These are phyloP conservation scores for Dioscorea zingiberensis DNA, from an alignment of 106 monocot genomes.

Conservation along the genomic window DNA sequence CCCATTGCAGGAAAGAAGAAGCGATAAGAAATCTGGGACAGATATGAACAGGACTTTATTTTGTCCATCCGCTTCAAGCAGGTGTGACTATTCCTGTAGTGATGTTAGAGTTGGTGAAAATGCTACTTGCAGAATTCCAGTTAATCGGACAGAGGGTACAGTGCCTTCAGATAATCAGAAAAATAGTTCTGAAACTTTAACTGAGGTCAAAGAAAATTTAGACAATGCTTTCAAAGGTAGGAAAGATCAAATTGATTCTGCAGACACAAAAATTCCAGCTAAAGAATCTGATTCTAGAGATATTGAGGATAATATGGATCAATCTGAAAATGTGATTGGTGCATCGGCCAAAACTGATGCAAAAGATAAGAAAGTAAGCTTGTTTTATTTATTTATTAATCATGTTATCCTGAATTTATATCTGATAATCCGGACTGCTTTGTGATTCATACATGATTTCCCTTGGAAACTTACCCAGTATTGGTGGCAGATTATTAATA, in stretches of 20 bases:
- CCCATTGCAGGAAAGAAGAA: constrained; percentile 55
- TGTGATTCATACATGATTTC: too few relatives aligned
- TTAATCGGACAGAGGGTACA: constrained; percentile 7
- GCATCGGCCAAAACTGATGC: constrained; percentile 2
- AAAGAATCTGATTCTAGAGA: constrained; percentile 4
- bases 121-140: constrained; percentile 5
- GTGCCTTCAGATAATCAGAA: constrained; percentile 17
- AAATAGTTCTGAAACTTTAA: constrained; percentile 11
- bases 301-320: not conserved
- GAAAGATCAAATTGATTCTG: constrained; percentile 7
- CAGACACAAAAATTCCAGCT: not conserved
- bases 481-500: not conserved
- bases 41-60: constrained; percentile 5
- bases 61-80: constrained; percentile 12
- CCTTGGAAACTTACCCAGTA: not conserved
- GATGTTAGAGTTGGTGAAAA: constrained; percentile 15
- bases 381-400: not conserved
- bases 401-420: not conserved
- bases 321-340: not conserved
- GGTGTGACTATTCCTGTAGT: constrained; percentile 10
- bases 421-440: not conserved
- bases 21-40: constrained; percentile 40
- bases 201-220: constrained; percentile 23
- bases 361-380: constrained; percentile 17
- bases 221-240: not conserved